Evolutionary conservation across 306 rosid genomes (phyloP).

Genomic region (Myrica gale): DNA sequence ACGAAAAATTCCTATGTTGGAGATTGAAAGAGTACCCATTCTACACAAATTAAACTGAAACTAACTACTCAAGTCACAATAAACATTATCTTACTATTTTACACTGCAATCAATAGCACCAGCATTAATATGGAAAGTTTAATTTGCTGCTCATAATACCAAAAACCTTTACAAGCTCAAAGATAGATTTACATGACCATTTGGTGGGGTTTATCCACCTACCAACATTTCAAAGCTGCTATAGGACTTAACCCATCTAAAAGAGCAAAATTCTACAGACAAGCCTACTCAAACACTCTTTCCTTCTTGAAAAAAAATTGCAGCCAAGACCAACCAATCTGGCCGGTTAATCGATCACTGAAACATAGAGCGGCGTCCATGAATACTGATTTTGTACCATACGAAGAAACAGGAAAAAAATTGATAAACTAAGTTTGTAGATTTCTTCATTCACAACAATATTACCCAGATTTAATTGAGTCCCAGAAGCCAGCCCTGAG

Average conservation of each 20-base stretch:
- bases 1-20: not conserved
- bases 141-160: not conserved
- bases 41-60: not conserved
- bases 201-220: not conserved
- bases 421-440: too few species aligned
- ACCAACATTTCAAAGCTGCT: not conserved
- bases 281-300: not conserved
- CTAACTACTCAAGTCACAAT: too few species aligned
- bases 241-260: not conserved
- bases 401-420: not conserved
- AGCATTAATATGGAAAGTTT: not conserved
- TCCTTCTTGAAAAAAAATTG: not conserved
- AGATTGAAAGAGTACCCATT: not conserved
- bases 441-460: constrained; percentile 1
- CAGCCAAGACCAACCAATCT: not conserved
- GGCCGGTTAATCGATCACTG: not conserved
- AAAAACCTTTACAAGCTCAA: not conserved
- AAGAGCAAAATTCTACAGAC: not conserved
- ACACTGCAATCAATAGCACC: not conserved
- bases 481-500: constrained; percentile 90
- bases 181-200: not conserved
- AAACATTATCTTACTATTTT: not conserved
- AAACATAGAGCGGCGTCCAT: not conserved
- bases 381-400: not conserved
- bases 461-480: constrained; percentile 87